Evolutionary conservation across 1,139 yeast species (phyloP), one percentile per base, ranked within the genome.

Genomic region (Chernovozyma sophiae-reginae): DNA sequence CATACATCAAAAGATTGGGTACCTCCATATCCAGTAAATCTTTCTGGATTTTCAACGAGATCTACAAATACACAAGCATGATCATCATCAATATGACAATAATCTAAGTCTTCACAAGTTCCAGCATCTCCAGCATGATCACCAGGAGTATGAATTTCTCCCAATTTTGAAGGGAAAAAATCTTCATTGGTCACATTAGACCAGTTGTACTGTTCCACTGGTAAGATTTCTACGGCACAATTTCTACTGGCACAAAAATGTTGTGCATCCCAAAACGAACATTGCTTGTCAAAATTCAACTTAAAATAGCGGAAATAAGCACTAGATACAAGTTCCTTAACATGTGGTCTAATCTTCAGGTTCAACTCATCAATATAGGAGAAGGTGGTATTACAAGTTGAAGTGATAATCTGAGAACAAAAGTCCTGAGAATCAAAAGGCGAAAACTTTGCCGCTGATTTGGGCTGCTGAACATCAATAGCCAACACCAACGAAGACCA

Each of bases 21-120:
- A 25, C 98, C 98, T 31, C 90, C 85, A 56, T 94, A 94, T 0
- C 98, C 98, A 1, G 98, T 94, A 62, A 86, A 94, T 52, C 98
- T 72, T 61, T 94, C 99, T 1, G 96, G 97, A 53, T 94, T 94
- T 40, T 85, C 86, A 19, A 82, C 70, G 41, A 94, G 72, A 52
- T 90, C 87, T 20, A 92, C 95, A 52, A 83, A 84, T 4, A 87
- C 97, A 39, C 96, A 60, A 51, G 72, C 49, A 57, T 58, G 68
- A 42, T 62, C 83, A 42, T 78, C 85, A 44, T 80, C 86, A 15
- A 81, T 74, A 43, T 76, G 76, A 46, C 81, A 75, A 52, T 78
- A 79, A 57, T 77, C 80, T 44, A 68, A 52, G 40, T 62, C 67
- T 40, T 60, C 63, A 48, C 65, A 58, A 32, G 53, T 53, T 24